Base-by-base conservation (phyloP, 768 basidiomycete species). In the Lyophyllum semitale region DNA sequence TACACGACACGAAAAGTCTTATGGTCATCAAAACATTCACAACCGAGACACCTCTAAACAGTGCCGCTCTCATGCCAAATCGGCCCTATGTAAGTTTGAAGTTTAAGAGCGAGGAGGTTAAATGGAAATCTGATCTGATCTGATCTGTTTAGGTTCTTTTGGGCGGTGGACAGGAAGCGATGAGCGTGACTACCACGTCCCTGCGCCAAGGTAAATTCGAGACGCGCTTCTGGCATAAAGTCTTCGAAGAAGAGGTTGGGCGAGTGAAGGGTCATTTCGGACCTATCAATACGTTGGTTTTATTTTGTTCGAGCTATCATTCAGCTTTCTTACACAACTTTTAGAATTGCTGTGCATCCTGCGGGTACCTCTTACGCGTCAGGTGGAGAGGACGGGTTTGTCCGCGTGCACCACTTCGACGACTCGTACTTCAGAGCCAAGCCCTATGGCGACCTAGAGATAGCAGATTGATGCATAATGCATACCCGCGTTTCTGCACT, bases 261-360 rank as follows among this genome's bases (percentile, higher is more conserved):
- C 85, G 95, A 11, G 95, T 99, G 40, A 95, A 95, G 70, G 97
- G 97, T 12, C 96, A 98, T 71, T 99, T 98, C 67, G 93, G 93
- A 8, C 93, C 94, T 40, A 87, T 95, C 73, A 95, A 96, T 73
- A 95, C 94, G 95, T 97, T 65, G 62, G 93, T 84, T 20, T 25
- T 35, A 22, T 38, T 12, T 32, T 29, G 12, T 43, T 50, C 42
- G 13, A 23, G 20, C 49, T n/a, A 33, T 11, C 23, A 4, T 49
- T 26, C 20, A 38, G 25, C n/a, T 46, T 50, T 43, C 25, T 25
- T 22, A 55, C 17, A 59, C 26, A 61, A 48, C 59, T 23, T 64
- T 55, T 63, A 98, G 95, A 3, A 89, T 99, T 58, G 95, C 95
- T 29, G 87, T 95, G 1, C 93, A 97, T 65, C 96, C 97, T 12